A percentile compares a stretch with the other conserved stretches of the same genome.
Conservation (phyloP, 805 yeast species). For the Myxozyma udenii region DNA sequence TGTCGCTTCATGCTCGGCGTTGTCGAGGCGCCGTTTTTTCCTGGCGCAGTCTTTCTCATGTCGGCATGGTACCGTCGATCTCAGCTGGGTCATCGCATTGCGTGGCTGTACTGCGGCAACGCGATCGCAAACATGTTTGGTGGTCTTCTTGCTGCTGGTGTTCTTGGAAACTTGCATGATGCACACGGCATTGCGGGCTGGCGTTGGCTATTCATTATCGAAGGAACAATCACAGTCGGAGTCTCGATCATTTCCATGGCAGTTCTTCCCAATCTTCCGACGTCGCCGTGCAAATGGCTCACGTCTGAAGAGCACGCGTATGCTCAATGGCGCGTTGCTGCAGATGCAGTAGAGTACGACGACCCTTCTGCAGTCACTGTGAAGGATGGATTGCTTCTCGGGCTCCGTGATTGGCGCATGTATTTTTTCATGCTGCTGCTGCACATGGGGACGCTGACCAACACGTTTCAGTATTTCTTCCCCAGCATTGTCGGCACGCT, state of each 20-base stretch:
- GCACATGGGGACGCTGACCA: conserved; percentile 20
- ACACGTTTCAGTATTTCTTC: conserved; percentile 50
- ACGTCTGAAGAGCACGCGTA: conserved; percentile 23
- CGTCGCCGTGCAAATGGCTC: conserved; percentile 33
- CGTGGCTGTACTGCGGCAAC: conserved; percentile 45
- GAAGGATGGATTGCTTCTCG: conserved; percentile 17
- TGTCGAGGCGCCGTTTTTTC: conserved; percentile 42
- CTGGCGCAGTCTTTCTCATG: conserved; percentile 41
- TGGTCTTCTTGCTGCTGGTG: conserved; percentile 50
- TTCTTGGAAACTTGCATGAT: conserved; percentile 44
- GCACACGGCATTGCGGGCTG: conserved; percentile 45
- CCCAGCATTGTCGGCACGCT: conserved; percentile 57
- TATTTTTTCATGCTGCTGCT: conserved; percentile 20
- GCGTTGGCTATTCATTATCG: conserved; percentile 54
- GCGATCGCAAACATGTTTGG: conserved; percentile 51
- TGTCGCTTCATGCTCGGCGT: conserved; percentile 40
- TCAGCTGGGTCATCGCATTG: conserved; percentile 43
- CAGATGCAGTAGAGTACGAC: conserved; percentile 23
- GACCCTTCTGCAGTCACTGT: conserved; percentile 14
- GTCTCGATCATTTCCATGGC: conserved; percentile 36
- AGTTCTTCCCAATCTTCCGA: conserved; percentile 49
- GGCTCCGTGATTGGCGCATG: conserved; percentile 22
- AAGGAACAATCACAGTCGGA: conserved; percentile 43
- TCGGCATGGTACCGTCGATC: conserved; percentile 41
- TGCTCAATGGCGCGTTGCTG: conserved; percentile 28